Evolutionary conservation across 106 monocot species (phyloP), one percentile per base, ranked within the genome.

Genomic region (Phalaenopsis aphrodite): DNA sequence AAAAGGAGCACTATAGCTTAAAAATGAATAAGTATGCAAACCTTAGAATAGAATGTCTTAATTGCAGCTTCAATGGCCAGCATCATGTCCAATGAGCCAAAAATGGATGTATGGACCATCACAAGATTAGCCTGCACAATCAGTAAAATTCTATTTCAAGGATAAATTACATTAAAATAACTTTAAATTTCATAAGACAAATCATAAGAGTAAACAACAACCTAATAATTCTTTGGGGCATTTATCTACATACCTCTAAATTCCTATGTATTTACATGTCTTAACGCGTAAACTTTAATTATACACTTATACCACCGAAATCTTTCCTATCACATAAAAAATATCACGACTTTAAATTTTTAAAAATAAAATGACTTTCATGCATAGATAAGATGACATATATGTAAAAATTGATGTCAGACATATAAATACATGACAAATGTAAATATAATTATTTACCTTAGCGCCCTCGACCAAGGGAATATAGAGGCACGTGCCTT

Each of bases 31-130:
- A 52, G 12, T 52, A 52, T 52, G 1, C 80, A 23, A 58, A 91
- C 88, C 88, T 80, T 86, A 8, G 79, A 78, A 80, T 81, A 85
- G 74, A 91, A 88, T 10, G 24, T 75, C 58, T 49, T 83, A 45
- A 88, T 47, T 12, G 49, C 82, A 64, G 77, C 82, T 80, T 88
- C 86, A n/a, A 86, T 88, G 3, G 80, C 75, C 46, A 75, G 65
- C 82, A 91, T 84, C 21, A 78, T 83, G 37, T 84, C 86, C 77
- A 86, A 78, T 11, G 82, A 79, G 41, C 5, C 24, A 37, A 76
- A 75, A 42, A 86, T 73, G n/a, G 43, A 57, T 42, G 75, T 71
- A 64, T 77, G 84, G 14, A 91, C 36, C 36, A 80, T 81, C 19
- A 67, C 78, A 67, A 84, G 58, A 66, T 86, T 78, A 30, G 42